phyloP scores from a whole-genome alignment of 169 alveolate species.

The Plasmodium inui region DNA sequence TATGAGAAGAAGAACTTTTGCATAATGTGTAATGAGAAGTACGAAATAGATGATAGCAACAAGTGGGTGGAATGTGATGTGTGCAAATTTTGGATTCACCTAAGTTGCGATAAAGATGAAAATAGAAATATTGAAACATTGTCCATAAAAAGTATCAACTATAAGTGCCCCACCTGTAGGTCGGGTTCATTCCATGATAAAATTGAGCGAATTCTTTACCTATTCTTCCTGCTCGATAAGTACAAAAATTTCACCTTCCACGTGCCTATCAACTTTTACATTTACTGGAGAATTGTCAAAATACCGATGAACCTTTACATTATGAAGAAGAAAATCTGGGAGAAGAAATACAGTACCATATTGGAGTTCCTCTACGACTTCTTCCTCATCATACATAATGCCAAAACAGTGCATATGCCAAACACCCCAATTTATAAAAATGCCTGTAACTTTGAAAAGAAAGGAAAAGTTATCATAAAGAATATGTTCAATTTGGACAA shows the following conservation, averaged over 20 bases:
- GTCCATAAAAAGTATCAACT: slow-evolving; percentile 60
- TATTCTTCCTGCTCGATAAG: slow-evolving; percentile 80
- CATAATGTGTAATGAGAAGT: slow-evolving; percentile 82
- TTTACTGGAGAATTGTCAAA: slow-evolving; percentile 85
- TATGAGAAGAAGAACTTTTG: slow-evolving; percentile 82
- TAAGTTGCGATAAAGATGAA: slow-evolving; percentile 83
- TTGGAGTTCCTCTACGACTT: slow-evolving; percentile 79
- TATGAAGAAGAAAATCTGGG: slow-evolving; percentile 78
- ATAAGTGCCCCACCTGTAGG: slow-evolving; percentile 84
- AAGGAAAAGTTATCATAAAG: slow-evolving; percentile 74
- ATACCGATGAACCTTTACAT: slow-evolving; percentile 84
- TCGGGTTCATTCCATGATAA: slow-evolving; percentile 76
- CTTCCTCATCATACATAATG: slow-evolving; percentile 78
- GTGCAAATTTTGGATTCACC: slow-evolving; percentile 89
- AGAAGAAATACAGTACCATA: slow-evolving; percentile 76
- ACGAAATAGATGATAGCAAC: slow-evolving; percentile 70
- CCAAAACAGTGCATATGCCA: slow-evolving; percentile 84
- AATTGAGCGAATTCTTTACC: slow-evolving; percentile 78
- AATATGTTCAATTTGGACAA: slow-evolving; percentile 67
- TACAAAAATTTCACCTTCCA: slow-evolving; percentile 81
- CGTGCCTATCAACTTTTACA: slow-evolving; percentile 79
- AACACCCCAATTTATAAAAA: slow-evolving; percentile 80
- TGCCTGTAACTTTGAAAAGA: slow-evolving; percentile 79
- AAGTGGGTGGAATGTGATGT: slow-evolving; percentile 88
- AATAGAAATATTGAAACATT: slow-evolving; percentile 76